Evolutionary conservation across 768 basidiomycete species (phyloP), one percentile per base, ranked within the genome.

Genomic region (Phlebiopsis flavidoalba): DNA sequence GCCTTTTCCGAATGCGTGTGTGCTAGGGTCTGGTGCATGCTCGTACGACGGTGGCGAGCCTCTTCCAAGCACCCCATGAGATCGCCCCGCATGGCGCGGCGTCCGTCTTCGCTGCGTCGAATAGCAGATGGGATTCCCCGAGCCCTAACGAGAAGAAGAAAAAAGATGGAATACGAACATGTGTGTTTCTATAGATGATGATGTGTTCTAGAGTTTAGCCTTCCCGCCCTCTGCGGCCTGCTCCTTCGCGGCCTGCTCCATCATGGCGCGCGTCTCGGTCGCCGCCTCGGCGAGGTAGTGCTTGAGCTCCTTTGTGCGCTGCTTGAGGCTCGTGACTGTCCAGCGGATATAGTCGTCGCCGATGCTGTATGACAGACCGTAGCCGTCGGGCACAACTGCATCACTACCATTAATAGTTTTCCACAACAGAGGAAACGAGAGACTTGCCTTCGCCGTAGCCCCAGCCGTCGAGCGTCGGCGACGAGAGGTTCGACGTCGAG

Each of bases 371-470:
- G 92, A 85, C 33, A 98, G 74, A 19, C 96, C 96, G 68, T 92
- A 96, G 3, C 95, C 96, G 64, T 96, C 93, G 0, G 85, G 81
- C 0, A 97, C 95, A 31, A 98, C 95, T 90, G 61, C 8, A 22
- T n/a, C 40, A 47, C 14, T 26, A 35, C 10, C 33, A 36, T 21
- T 43, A 43, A 10, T 3, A 22, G n/a, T 50, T 6, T n/a, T 35
- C 8, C 3, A 52, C 14, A 26, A 53, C 7, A 1, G 15, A n/a
- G 21, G 8, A 53, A n/a, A 5, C n/a, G n/a, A n/a, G n/a, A 33
- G 24, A 73, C 81, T 64, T 60, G 92, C 91, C 91, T 82, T 96
- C 93, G 8, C 95, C 94, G 70, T 98, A 98, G 14, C 96, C 97
- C 96, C 96, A 98, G 21, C 94, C 94, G 66, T 95, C 92, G 36